phyloP scores from a whole-genome alignment of 2,329 filamentous ascomycete species.

The Lachnellula arida region DNA sequence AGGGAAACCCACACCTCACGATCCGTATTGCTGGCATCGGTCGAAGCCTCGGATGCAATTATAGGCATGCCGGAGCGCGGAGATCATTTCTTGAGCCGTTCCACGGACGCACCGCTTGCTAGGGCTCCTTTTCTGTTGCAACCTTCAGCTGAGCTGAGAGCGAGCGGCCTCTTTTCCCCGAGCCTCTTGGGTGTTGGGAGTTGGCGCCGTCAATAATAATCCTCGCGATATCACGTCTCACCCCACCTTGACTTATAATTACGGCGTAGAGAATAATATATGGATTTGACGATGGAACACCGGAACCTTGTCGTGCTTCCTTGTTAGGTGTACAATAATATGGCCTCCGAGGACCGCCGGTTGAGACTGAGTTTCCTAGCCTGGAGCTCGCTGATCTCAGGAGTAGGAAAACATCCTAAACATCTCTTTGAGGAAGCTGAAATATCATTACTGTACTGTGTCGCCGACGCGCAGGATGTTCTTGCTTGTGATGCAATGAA shows the following conservation, averaged over 20 bases:
- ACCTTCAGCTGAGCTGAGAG: not conserved
- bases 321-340: not conserved
- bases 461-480: not conserved
- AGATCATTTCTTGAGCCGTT: not conserved
- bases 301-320: not conserved
- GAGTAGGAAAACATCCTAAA: not conserved
- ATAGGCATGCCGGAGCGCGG: not conserved
- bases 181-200: not conserved
- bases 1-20: not conserved
- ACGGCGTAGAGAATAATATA: not conserved
- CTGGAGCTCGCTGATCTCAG: constrained; percentile 6
- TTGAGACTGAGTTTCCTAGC: not conserved
- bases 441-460: not conserved
- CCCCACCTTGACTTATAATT: not conserved
- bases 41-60: constrained; percentile 4
- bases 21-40: constrained; percentile 1
- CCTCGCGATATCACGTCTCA: not conserved
- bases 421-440: not conserved
- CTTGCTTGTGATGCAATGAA: constrained; percentile 13
- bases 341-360: not conserved
- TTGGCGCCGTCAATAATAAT: not conserved
- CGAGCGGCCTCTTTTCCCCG: not conserved
- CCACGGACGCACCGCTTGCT: not conserved
- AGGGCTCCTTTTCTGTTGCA: not conserved
- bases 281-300: not conserved